Conservation (phyloP, 2,329 filamentous ascomycete species). For the Fusarium staphyleae region DNA sequence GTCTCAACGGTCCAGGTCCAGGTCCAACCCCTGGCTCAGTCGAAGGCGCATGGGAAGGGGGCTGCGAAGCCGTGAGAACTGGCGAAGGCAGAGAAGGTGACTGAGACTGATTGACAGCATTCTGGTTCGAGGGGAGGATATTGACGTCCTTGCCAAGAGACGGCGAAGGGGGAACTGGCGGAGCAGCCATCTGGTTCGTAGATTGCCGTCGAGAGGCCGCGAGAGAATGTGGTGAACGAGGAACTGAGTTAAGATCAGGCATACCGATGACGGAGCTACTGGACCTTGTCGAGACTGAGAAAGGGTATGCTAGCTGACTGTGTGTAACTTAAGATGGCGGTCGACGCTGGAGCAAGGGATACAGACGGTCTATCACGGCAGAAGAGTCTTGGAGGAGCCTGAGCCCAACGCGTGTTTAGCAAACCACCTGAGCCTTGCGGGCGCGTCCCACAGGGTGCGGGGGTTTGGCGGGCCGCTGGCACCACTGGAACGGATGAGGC, state of each 20-base stretch:
- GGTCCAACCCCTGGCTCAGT: slow-evolving; percentile 55
- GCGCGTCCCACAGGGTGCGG: slow-evolving; percentile 31
- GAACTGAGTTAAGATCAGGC: slow-evolving; percentile 65
- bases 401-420: slow-evolving; percentile 24
- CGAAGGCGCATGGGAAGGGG: slow-evolving; percentile 28
- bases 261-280: slow-evolving; percentile 44
- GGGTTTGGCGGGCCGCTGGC: slow-evolving; percentile 32
- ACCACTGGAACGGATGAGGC: slow-evolving; percentile 25
- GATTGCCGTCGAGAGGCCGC: slow-evolving; percentile 54
- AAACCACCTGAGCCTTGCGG: slow-evolving; percentile 5
- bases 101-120: slow-evolving; percentile 53
- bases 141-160: slow-evolving; percentile 50
- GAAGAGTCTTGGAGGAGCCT: background rate
- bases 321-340: background rate
- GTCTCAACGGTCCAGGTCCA: slow-evolving; percentile 77
- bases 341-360: background rate
- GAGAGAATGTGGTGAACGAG: slow-evolving; percentile 56
- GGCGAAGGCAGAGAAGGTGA: slow-evolving; percentile 45
- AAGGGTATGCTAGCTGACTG: background rate
- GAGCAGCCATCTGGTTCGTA: slow-evolving; percentile 53
- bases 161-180: slow-evolving; percentile 49
- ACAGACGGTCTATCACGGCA: background rate
- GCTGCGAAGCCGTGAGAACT: slow-evolving; percentile 42
- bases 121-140: slow-evolving; percentile 65
- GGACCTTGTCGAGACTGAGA: background rate